Base-by-base conservation (phyloP, 768 basidiomycete genomes). In the Leucocoprinus leucothites region DNA sequence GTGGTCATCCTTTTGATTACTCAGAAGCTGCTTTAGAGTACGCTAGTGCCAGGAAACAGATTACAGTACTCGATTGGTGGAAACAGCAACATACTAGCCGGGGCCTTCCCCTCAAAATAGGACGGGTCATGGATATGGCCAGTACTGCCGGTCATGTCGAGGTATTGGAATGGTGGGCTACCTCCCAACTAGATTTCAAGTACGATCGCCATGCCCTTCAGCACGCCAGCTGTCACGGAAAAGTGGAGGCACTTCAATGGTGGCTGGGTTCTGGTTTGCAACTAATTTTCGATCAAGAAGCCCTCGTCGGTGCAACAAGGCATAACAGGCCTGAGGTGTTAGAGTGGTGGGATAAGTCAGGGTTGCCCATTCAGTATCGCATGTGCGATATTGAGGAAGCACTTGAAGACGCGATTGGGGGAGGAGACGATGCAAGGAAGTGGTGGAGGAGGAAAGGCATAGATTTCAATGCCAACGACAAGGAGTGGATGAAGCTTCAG, bases 341-440 rank as follows among this genome's bases (percentile, higher is more conserved):
- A 21, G 86, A 91, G 58, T 95, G 92, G 92, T 94, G 93, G 93
- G 81, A 89, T 58, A 81, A 80, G 63, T 87, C 82, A 40, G 87
- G 87, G 6, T 73, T 94, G 48, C 79, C 87, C 3, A 83, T 94
- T 55, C 88, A 89, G 63, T 95, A 92, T 69, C 82, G 93, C 51
- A 85, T 92, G 80, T 94, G 92, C 65, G 92, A 95, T 67, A 85
- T 95, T 48, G 92, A 95, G 65, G 92, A 94, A 73, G 92, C 92
- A 2, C 68, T 94, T 61, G 92, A 94, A 66, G 92, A 94, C 60
- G 86, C 89, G 0, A 87, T 91, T 48, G 86, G 86, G 7, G 87
- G 86, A n/a, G 89, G 90, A 11, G 81, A 85, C 58, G 80, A 75
- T 45, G 89, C 86, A 9, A 78, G 89, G 64, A 74, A 72, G 52